A percentile compares a stretch with the other conserved stretches of the same genome.
phyloP scores from a whole-genome alignment of 345 rosid genomes.

The Citrus glauca region DNA sequence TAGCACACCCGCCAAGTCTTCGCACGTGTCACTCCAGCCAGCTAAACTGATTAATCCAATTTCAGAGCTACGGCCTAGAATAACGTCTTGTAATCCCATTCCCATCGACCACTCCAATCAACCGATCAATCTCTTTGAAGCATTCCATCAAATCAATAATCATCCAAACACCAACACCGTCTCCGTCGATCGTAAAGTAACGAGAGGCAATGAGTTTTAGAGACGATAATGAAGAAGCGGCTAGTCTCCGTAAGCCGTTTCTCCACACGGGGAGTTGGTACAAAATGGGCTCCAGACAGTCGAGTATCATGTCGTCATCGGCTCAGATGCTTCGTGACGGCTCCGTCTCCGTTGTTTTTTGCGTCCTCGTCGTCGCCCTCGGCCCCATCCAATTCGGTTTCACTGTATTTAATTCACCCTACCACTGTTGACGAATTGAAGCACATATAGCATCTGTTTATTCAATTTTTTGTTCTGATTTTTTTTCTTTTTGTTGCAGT shows the following conservation, averaged over 20 bases:
- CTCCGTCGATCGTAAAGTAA: not conserved
- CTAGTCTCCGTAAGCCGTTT: conserved; percentile 59
- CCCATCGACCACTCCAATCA: not conserved
- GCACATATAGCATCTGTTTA: not conserved
- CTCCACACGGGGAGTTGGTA: conserved; percentile 80
- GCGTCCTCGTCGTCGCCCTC: conserved; percentile 65
- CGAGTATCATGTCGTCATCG: conserved; percentile 54
- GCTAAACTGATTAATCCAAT: not conserved
- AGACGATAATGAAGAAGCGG: conserved; percentile 51
- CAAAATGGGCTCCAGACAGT: conserved; percentile 62
- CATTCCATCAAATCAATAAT: not conserved
- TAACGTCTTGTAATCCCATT: not conserved
- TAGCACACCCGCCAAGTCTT: too few species aligned
- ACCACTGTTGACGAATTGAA: not conserved
- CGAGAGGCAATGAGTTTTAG: conserved; percentile 40
- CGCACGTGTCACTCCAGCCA: not conserved
- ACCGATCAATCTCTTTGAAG: not conserved
- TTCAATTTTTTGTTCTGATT: not conserved
- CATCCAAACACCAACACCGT: not conserved
- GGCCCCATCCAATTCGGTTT: conserved; percentile 81
- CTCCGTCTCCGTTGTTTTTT: conserved; percentile 62
- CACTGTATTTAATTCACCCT: conserved; percentile 31
- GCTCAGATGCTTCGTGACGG: conserved; percentile 57
- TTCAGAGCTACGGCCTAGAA: not conserved
- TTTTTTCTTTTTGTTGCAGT: conserved; percentile 24